Evolutionary conservation across 2,329 filamentous ascomycete genomes (phyloP).

Genomic region (Fusarium sublunatum): DNA sequence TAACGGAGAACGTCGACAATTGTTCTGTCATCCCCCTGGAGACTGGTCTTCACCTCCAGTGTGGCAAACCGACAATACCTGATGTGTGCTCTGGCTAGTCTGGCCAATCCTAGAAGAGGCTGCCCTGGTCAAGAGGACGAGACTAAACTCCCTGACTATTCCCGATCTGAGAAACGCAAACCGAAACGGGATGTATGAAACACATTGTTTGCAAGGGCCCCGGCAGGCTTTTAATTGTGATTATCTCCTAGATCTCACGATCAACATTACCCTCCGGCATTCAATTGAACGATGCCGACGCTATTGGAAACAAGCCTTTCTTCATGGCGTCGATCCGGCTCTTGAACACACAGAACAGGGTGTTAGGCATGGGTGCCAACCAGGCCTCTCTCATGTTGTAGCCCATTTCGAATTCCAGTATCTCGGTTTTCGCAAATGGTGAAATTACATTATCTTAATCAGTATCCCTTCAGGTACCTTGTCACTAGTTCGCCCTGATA

Average conservation of each 20-base stretch:
- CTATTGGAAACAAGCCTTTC: constrained; percentile 33
- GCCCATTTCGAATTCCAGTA: background rate
- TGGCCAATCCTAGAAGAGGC: constrained; percentile 33
- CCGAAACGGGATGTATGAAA: constrained; percentile 44
- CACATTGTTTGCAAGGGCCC: constrained; percentile 35
- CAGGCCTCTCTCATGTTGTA: background rate
- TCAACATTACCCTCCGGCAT: constrained; percentile 34
- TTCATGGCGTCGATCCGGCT: constrained; percentile 34
- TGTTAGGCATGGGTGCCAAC: constrained; percentile 1
- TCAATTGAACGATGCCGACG: constrained; percentile 35
- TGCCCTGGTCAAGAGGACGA: constrained; percentile 5
- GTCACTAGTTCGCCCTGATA: constrained; percentile 40
- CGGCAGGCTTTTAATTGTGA: constrained; percentile 37
- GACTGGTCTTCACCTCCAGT: constrained; percentile 16
- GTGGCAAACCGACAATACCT: constrained; percentile 23
- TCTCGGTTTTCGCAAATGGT: background rate
- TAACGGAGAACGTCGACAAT: constrained; percentile 10
- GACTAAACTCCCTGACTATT: constrained; percentile 32
- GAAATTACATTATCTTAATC: constrained; percentile 16
- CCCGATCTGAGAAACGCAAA: constrained; percentile 31
- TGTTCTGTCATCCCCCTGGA: constrained; percentile 13
- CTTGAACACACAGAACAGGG: constrained; percentile 7
- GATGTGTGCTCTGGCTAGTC: constrained; percentile 14
- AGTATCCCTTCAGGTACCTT: constrained; percentile 9
- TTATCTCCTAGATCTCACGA: constrained; percentile 39